Percentiles rank a stretch among this genome's conserved stretches.
Conservation (phyloP, 208 protist species). For the Lotmaria passim region DNA sequence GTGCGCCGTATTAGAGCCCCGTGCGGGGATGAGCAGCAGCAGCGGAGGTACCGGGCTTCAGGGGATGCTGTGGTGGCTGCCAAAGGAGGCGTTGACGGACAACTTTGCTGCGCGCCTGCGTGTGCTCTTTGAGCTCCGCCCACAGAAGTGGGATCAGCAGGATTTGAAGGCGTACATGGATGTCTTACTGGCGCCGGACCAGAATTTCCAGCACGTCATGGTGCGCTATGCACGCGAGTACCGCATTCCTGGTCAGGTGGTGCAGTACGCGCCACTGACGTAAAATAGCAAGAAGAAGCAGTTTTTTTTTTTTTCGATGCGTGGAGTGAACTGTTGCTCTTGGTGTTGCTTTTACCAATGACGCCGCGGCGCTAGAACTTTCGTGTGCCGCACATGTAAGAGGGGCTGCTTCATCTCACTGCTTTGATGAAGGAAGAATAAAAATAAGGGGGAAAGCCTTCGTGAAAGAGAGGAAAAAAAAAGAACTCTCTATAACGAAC, state of each 20-base stretch:
- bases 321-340: too few species aligned
- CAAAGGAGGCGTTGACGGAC: constrained; percentile 41
- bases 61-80: constrained; percentile 48
- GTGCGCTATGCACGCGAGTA: constrained; percentile 65
- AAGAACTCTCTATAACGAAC: too few species aligned
- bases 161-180: constrained; percentile 64
- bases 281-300: neutral
- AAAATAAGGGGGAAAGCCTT: too few species aligned
- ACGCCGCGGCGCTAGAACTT: too few species aligned
- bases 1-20: constrained; percentile 34
- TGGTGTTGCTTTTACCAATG: too few species aligned
- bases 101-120: constrained; percentile 46
- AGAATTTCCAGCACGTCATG: constrained; percentile 64
- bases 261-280: constrained; percentile 57
- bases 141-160: constrained; percentile 48
- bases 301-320: too few species aligned
- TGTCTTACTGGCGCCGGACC: constrained; percentile 46
- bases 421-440: too few species aligned
- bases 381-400: too few species aligned
- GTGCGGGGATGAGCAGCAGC: neutral
- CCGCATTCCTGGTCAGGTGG: constrained; percentile 57
- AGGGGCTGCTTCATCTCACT: too few species aligned
- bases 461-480: too few species aligned
- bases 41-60: neutral
- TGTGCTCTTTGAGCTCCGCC: constrained; percentile 59